Evolutionary conservation across 768 basidiomycete genomes (phyloP), one percentile per base, ranked within the genome.

Genomic region (Tylopilus sp.): DNA sequence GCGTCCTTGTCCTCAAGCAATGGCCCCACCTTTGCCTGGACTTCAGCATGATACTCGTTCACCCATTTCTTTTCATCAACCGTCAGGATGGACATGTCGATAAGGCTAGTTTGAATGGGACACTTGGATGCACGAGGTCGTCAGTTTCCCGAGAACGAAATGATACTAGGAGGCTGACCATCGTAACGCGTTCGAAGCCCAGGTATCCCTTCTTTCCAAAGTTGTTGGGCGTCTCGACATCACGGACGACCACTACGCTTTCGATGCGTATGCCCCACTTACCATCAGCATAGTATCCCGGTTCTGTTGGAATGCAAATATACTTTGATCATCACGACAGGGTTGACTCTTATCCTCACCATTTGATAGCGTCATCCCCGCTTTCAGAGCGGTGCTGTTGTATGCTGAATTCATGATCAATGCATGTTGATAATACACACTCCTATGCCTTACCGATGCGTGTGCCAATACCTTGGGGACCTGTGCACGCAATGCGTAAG

Each of bases 201-300:
- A 97, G 77, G 69, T 83, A 98, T 2, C 86, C 90, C 18, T 82
- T 81, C 25, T 85, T 79, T 1, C 90, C 92, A 65, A 95, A 98
- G 56, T 80, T 78, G 63, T 91, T 79, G 48, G 83, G 80, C 1
- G 91, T 92, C 47, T 85, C 67, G 10, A 70, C 85, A 40, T 84
- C 78, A 44, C 79, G 77, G 4, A 95, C 88, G 18, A 95, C 73
- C 20, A 94, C 82, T 39, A 98, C 78, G 67, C 82, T 93, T 71
- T 99, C 95, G 59, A 95, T 91, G 4, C 97, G 85, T 60, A 98
- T 92, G 2, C 95, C 95, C 61, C 86, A 98, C 40, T 77, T 73
- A 2, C 94, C 95, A 59, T 98, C 94, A 8, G 82, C 83, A 65
- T 97, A 97, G 67, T 88, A 95, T 9, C 94, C 93, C 1, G 94